Evolutionary conservation across 257 asterid species (phyloP).

Genomic region (Fraxinus anomala): DNA sequence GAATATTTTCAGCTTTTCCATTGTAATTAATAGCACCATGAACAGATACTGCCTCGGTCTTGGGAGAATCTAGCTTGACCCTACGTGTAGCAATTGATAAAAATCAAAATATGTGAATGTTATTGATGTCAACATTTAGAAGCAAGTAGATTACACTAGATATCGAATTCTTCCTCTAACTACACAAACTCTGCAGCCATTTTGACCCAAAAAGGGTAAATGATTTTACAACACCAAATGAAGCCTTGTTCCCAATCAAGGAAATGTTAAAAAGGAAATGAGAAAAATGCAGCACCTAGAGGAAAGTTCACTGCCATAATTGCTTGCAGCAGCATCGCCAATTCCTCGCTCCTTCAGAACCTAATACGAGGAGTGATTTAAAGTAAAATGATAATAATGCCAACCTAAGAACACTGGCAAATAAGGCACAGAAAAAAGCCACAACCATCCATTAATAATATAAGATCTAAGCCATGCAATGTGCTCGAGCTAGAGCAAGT

Average conservation of each 20-base stretch:
- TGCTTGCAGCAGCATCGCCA: constrained; percentile 46
- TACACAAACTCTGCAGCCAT: background rate
- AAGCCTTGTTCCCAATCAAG: background rate
- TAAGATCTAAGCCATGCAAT: background rate
- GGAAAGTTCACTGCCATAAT: constrained; percentile 52
- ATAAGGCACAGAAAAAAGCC: constrained; percentile 14
- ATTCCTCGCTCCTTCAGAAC: constrained; percentile 74
- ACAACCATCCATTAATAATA: constrained; percentile 3
- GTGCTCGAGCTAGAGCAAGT: constrained; percentile 6
- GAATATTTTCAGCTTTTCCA: constrained; percentile 47
- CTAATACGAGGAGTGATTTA: constrained; percentile 36
- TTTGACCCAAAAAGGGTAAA: background rate
- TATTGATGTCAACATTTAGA: background rate
- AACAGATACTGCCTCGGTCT: constrained; percentile 37
- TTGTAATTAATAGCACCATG: constrained; percentile 35
- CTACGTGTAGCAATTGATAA: constrained; percentile 34
- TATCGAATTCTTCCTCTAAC: background rate
- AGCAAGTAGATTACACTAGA: background rate
- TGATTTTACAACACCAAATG: background rate
- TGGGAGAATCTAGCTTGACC: constrained; percentile 54
- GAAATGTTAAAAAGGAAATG: background rate
- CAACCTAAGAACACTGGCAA: constrained; percentile 12
- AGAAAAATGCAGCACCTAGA: constrained; percentile 45
- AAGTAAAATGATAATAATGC: constrained; percentile 1
- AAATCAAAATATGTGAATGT: constrained; percentile 5